A percentile compares a stretch with the other conserved stretches of the same genome.
phyloP scores from a whole-genome alignment of 2,329 filamentous ascomycete genomes.

The Chaetomiaceae sp. region DNA sequence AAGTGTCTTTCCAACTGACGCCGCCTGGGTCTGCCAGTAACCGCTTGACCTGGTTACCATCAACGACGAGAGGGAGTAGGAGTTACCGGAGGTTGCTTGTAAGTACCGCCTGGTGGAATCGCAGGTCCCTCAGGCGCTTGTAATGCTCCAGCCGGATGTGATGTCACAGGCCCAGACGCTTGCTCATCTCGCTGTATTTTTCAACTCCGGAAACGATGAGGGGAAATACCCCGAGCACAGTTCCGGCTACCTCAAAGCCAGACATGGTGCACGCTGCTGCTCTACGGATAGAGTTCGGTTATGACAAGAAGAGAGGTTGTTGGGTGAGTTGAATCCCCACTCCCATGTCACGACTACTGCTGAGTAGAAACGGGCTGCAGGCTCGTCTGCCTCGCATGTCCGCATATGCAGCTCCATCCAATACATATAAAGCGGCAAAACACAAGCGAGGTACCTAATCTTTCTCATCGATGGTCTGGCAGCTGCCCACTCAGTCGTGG shows the following conservation, averaged over 20 bases:
- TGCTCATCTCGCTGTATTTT: constrained; percentile 17
- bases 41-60: constrained; percentile 17
- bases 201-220: constrained; percentile 19
- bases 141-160: constrained; percentile 19
- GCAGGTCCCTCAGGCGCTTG: constrained; percentile 15
- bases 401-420: too few relatives aligned
- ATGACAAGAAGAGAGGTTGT: too few relatives aligned
- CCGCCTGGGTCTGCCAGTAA: constrained; percentile 19
- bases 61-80: constrained; percentile 19
- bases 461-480: too few relatives aligned
- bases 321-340: too few relatives aligned
- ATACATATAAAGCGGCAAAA: too few relatives aligned
- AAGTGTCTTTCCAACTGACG: constrained; percentile 17
- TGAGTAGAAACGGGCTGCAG: too few relatives aligned
- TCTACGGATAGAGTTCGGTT: too few relatives aligned
- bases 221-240: constrained; percentile 23
- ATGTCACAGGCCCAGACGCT: constrained; percentile 16
- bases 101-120: constrained; percentile 16
- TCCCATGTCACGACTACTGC: too few relatives aligned
- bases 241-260: constrained; percentile 21
- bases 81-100: constrained; percentile 19
- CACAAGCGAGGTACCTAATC: too few relatives aligned
- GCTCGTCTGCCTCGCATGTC: too few relatives aligned
- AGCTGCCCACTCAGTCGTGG: too few relatives aligned
- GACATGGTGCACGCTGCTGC: constrained; percentile 16